Evolutionary conservation across 768 basidiomycete genomes (phyloP).

Genomic region (Trametes elegans): DNA sequence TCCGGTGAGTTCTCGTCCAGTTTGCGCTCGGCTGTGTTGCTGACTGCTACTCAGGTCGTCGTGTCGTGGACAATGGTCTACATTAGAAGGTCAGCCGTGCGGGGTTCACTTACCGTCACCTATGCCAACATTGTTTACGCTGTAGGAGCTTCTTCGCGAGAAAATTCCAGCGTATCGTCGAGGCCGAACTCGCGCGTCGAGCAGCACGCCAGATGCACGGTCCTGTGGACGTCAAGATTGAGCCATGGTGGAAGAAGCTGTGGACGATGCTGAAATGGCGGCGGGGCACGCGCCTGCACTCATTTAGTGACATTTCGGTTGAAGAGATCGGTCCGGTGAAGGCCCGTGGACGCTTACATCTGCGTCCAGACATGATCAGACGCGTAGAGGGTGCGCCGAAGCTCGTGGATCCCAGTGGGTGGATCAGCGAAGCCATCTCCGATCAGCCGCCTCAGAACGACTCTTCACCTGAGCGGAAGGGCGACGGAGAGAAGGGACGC

Average conservation of each 20-base stretch:
- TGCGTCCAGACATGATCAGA: conserved; percentile 76
- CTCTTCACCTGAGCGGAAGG: conserved; percentile 7
- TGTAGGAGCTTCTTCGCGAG: conserved; percentile 68
- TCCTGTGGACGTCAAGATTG: conserved; percentile 23
- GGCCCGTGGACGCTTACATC: conserved; percentile 9
- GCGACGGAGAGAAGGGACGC: conserved; percentile 5
- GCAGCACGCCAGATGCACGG: conserved; percentile 12
- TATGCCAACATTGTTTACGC: background rate
- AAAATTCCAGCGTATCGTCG: conserved; percentile 62
- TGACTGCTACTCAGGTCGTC: conserved; percentile 47
- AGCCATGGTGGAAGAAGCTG: conserved; percentile 25
- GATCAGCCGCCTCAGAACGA: conserved; percentile 25
- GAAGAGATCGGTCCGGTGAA: conserved; percentile 8
- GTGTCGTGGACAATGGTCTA: conserved; percentile 86
- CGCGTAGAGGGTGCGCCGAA: conserved; percentile 67
- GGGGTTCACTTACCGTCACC: background rate
- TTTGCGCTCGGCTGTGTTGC: background rate
- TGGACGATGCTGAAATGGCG: conserved; percentile 5
- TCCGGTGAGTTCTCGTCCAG: conserved; percentile 52
- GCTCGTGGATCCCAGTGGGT: conserved; percentile 72
- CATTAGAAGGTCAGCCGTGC: conserved; percentile 56
- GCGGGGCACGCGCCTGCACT: conserved; percentile 6
- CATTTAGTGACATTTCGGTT: conserved; percentile 12
- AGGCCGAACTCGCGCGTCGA: conserved; percentile 36
- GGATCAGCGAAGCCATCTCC: conserved; percentile 50